phyloP scores from a whole-genome alignment of 192 early-diverging fungal species.

The Rhizoclosmatium sp. region DNA sequence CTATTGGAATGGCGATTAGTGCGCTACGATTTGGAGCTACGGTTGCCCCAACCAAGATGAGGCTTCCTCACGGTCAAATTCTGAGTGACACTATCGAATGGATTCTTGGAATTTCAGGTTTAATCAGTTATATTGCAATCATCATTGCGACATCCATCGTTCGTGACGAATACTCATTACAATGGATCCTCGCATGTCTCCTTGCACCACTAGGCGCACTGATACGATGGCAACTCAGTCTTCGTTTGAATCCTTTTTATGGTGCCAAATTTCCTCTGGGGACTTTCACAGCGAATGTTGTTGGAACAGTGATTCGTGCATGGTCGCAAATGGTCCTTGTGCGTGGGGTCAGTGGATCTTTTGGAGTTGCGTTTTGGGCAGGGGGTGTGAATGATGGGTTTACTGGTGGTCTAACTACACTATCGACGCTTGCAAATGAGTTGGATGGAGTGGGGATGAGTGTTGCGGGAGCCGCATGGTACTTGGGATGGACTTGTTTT shows the following conservation, averaged over 20 bases:
- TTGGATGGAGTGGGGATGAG: background rate
- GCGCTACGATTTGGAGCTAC: background rate
- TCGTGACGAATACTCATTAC: background rate
- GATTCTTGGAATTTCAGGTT: background rate
- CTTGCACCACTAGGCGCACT: conserved; percentile 18
- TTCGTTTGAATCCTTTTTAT: background rate
- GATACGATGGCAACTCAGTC: background rate
- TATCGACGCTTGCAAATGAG: conserved; percentile 32
- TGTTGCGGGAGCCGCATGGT: background rate
- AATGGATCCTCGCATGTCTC: background rate
- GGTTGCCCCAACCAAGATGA: conserved; percentile 6
- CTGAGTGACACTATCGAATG: background rate
- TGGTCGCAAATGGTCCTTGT: background rate
- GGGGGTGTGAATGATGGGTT: conserved; percentile 26
- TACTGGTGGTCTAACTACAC: conserved; percentile 26
- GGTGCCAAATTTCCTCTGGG: conserved; percentile 8
- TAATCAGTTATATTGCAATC: background rate
- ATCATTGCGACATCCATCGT: background rate
- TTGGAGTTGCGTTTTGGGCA: background rate
- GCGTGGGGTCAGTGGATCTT: background rate
- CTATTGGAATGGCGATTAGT: conserved; percentile 22
- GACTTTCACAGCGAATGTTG: conserved; percentile 23
- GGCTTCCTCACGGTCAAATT: background rate
- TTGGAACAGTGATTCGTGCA: conserved; percentile 13
- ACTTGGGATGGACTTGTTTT: background rate